These are phyloP conservation scores for Adansonia digitata DNA, from an alignment of 345 rosid genomes.

Conservation along the genomic window DNA sequence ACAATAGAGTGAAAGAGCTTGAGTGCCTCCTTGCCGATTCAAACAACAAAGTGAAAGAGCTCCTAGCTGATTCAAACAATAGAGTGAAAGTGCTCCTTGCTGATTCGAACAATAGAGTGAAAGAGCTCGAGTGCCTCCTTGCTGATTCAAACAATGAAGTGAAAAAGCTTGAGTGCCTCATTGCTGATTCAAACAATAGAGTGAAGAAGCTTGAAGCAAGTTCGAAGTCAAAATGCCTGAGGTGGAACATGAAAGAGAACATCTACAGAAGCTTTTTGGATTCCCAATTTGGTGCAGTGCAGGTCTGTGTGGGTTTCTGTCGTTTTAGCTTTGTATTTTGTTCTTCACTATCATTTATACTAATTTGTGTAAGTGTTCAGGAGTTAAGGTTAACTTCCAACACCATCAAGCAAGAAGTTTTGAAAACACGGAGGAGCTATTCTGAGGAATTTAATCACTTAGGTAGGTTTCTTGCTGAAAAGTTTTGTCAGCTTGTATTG, in stretches of 20 bases:
- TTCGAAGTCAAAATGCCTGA: slow-evolving; percentile 32
- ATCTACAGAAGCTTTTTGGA: slow-evolving; percentile 32
- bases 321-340: neutral
- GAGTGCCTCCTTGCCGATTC: too few relatives aligned
- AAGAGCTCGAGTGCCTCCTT: slow-evolving; percentile 45
- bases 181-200: slow-evolving; percentile 37
- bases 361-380: slow-evolving; percentile 33
- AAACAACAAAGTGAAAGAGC: too few relatives aligned
- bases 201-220: slow-evolving; percentile 41
- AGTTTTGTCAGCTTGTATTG: slow-evolving; percentile 4
- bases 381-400: slow-evolving; percentile 50
- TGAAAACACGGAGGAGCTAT: slow-evolving; percentile 39
- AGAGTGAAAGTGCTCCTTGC: slow-evolving; percentile 44
- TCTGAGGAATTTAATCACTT: slow-evolving; percentile 48
- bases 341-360: slow-evolving; percentile 6
- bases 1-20: slow-evolving; percentile 38
- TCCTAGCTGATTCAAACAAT: too few relatives aligned
- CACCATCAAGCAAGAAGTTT: slow-evolving; percentile 64
- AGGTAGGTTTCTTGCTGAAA: slow-evolving; percentile 37
- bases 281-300: slow-evolving; percentile 45
- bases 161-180: slow-evolving; percentile 41
- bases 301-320: slow-evolving; percentile 33
- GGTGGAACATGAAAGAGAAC: slow-evolving; percentile 54
- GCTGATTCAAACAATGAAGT: slow-evolving; percentile 36
- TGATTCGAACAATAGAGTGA: too few relatives aligned